Conservation (phyloP, 2,329 filamentous ascomycete species). For the Xylaria multiplex region DNA sequence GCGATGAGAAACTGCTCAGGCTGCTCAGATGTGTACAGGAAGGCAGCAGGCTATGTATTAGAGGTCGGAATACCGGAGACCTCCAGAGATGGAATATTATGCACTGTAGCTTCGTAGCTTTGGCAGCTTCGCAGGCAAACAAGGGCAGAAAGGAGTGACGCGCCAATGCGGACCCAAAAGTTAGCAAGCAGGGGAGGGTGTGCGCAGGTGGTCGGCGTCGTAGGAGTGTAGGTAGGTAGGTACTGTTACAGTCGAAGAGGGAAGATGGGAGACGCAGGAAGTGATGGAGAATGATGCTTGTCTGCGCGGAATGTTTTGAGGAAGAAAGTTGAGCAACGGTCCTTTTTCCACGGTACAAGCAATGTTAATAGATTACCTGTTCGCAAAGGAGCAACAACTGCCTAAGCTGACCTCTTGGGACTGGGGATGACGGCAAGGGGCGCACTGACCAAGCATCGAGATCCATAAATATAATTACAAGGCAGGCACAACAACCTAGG, state of each 20-base stretch:
- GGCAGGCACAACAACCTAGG: no score
- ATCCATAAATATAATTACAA: neutral
- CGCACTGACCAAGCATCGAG: slow-evolving; percentile 21
- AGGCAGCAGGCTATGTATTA: slow-evolving; percentile 39
- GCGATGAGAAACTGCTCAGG: slow-evolving; percentile 10
- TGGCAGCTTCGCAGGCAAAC: slow-evolving; percentile 19
- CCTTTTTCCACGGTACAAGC: slow-evolving; percentile 39
- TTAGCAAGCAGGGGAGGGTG: slow-evolving; percentile 20
- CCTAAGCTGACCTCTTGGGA: slow-evolving; percentile 12
- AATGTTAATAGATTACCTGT: slow-evolving; percentile 48
- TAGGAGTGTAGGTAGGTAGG: slow-evolving; percentile 36
- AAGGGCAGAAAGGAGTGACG: slow-evolving; percentile 41
- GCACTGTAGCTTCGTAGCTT: slow-evolving; percentile 29
- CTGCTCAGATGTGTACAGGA: slow-evolving; percentile 29
- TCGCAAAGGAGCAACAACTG: slow-evolving; percentile 44
- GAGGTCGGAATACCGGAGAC: slow-evolving; percentile 38
- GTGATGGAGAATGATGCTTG: slow-evolving; percentile 32
- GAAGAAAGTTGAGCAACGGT: slow-evolving; percentile 24
- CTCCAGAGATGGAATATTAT: slow-evolving; percentile 40
- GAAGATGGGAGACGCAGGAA: slow-evolving; percentile 26
- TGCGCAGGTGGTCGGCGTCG: slow-evolving; percentile 25
- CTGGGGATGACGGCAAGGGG: slow-evolving; percentile 5
- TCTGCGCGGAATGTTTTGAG: slow-evolving; percentile 35
- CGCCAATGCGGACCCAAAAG: slow-evolving; percentile 31
- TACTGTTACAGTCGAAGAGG: slow-evolving; percentile 36